These are phyloP conservation scores for Macrophomina tecta DNA, from an alignment of 2,329 filamentous ascomycete species.

Conservation along the genomic window DNA sequence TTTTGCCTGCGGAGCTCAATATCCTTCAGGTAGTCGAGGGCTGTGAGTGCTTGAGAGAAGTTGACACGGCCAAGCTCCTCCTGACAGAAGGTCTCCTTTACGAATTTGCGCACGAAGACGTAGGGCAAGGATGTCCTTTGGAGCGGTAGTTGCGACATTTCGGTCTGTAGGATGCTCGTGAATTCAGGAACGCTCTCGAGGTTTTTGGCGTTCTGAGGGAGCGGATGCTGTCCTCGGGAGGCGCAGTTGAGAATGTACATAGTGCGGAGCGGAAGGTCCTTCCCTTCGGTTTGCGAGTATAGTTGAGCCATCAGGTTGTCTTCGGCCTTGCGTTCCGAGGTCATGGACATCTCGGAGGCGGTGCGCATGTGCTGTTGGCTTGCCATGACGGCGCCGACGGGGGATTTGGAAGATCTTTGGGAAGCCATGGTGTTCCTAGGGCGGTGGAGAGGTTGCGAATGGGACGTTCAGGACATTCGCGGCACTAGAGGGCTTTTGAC, in stretches of 20 bases:
- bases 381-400: conserved; percentile 18
- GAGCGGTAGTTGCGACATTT: conserved; percentile 63
- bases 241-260: conserved; percentile 72
- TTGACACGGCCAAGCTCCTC: conserved; percentile 63
- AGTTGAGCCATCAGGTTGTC: conserved; percentile 56
- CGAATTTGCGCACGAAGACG: conserved; percentile 66
- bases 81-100: conserved; percentile 45
- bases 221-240: conserved; percentile 51
- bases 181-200: conserved; percentile 55
- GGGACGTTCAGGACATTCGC: conserved; percentile 19
- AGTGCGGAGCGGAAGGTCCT: conserved; percentile 70
- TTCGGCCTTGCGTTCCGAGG: conserved; percentile 31
- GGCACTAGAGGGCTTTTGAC: conserved; percentile 16
- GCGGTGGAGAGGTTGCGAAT: not conserved
- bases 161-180: conserved; percentile 58
- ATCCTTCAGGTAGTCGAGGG: conserved; percentile 70
- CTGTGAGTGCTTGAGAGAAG: conserved; percentile 69
- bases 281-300: conserved; percentile 63
- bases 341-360: conserved; percentile 43
- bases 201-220: conserved; percentile 42
- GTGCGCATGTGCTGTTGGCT: conserved; percentile 34
- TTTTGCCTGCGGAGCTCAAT: conserved; percentile 65
- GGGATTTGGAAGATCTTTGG: conserved; percentile 20
- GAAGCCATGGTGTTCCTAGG: conserved; percentile 20
- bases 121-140: conserved; percentile 68